Conservation (phyloP, 2,329 filamentous ascomycete genomes). For the Ophiostoma perfectum region DNA sequence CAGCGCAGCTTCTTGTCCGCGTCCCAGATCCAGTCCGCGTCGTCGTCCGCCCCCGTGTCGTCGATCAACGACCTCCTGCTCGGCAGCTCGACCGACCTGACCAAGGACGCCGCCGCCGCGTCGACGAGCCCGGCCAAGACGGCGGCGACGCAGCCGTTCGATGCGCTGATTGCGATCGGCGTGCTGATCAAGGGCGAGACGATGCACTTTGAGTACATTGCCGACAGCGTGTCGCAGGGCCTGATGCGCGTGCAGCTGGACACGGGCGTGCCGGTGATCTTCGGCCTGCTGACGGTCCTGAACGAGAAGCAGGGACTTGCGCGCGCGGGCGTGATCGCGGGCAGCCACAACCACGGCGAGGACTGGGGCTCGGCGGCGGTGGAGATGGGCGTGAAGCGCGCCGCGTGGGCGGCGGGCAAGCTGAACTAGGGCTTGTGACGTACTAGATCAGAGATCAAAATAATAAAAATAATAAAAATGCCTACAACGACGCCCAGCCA, state of each 20-base stretch:
- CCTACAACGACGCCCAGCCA: too few species aligned
- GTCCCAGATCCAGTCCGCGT: constrained; percentile 75
- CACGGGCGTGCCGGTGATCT: constrained; percentile 80
- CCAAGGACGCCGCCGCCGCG: constrained; percentile 27
- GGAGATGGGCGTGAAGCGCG: constrained; percentile 85
- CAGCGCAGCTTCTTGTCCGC: constrained; percentile 67
- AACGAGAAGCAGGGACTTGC: constrained; percentile 81
- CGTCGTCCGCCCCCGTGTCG: constrained; percentile 51
- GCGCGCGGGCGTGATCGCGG: constrained; percentile 66
- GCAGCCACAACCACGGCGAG: constrained; percentile 86
- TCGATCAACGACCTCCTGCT: constrained; percentile 66
- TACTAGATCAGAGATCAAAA: too few species aligned
- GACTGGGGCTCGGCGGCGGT: constrained; percentile 95
- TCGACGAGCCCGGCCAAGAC: not conserved
- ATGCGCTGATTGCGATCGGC: constrained; percentile 90
- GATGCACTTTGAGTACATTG: constrained; percentile 99
- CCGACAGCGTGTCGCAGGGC: constrained; percentile 82
- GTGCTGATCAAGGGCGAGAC: constrained; percentile 98
- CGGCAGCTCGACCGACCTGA: constrained; percentile 65
- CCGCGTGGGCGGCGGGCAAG: constrained; percentile 71
- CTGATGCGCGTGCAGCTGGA: constrained; percentile 94
- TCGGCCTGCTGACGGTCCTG: constrained; percentile 85
- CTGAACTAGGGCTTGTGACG: constrained; percentile 33
- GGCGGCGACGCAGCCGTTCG: constrained; percentile 56
- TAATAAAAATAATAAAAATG: too few species aligned